Evolutionary conservation across 805 yeast species (phyloP), one percentile per base, ranked within the genome.

Genomic region (Blastobotrys muscicola): DNA sequence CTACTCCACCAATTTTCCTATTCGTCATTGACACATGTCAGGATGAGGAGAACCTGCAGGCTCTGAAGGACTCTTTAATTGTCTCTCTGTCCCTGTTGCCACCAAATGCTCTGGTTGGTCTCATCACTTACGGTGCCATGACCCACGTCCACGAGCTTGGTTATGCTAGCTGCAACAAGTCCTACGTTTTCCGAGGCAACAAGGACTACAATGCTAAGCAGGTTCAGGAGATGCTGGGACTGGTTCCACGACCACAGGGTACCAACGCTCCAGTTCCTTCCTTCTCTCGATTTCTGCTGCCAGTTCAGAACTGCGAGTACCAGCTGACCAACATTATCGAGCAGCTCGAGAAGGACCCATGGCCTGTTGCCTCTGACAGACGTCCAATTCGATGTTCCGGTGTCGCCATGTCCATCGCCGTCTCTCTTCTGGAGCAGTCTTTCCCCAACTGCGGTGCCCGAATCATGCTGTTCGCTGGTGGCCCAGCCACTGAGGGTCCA

Each of bases 331-430:
- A 76, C 49, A 73, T 85, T 44, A 72, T 92, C 54, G 95, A 87
- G 65, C 77, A 78, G 48, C 72, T 92, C 59, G 70, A 78, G 47
- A 73, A 71, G 26, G 95, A 85, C 58, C 84, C 89, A 46, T 92
- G 99, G 99, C 77, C 90, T 30, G 83, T 84, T 32, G 82, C 83
- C 38, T 76, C 82, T 40, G 85, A 84, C 42, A 79, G 79, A 58
- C 78, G 99, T 62, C 84, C 97, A 7, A 67, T 85, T 43, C 76
- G 99, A 68, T 83, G 90, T 47, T 85, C 96, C 2, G 98, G 98
- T 47, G 80, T 94, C 26, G 97, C 98, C 4, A 64, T 89, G 54
- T 77, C 83, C 50, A 79, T 92, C 51, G 95, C 97, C 8, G 72
- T 87, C 23, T 75, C 83, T 53, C 61, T 92, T 44, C 73, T 87